Base-by-base conservation (phyloP, 805 yeast species). In the Huiozyma sinensis region DNA sequence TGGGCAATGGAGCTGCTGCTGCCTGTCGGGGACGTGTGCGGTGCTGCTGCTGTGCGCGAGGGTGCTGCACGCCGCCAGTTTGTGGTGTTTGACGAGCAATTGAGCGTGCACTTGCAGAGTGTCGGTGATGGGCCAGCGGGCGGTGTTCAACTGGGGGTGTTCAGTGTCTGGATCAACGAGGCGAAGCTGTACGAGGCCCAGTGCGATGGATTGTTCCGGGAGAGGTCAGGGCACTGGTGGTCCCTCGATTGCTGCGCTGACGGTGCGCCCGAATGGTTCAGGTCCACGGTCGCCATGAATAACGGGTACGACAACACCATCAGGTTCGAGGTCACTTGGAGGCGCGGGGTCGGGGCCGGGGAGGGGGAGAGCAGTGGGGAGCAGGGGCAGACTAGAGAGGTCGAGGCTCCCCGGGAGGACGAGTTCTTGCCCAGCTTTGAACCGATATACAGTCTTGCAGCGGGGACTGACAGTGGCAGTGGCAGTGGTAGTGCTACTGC, bases 211-310 rank as follows among this genome's bases (percentile, higher is more conserved):
- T 13, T 27, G 5, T 50, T 51, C 36, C 42, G 47, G 6, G 36
- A 12, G 9, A 7, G 12, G 12, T 17, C 40, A 1, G 42, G 10
- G 5, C 42, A 36, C 6, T 17, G 24, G 6, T 56, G 51, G 52
- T 42, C 51, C 33, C 39, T 60, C 34, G 45, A 47, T 8, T 44
- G 50, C n/a, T 17, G 24, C 24, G 24, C 24, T 17, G 24, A 17
- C 24, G 48, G 56, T 28, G 38, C 51, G 6, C 53, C 49, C 5
- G 36, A 44, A 13, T 39, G 60, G 31, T 61, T 60, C 38, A 48
- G 53, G 42, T 57, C 63, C 10, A 57, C 55, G 31, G 57, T 58
- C 4, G 63, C 59, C 1, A 58, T 61, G 65, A 61, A 60, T 44
- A 60, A 60, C 47, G 64, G 63, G 2, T 55, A 55, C 41, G 55